Evolutionary conservation across 805 yeast species (phyloP), one percentile per base, ranked within the genome.

Genomic region (Starmerella stellata): DNA sequence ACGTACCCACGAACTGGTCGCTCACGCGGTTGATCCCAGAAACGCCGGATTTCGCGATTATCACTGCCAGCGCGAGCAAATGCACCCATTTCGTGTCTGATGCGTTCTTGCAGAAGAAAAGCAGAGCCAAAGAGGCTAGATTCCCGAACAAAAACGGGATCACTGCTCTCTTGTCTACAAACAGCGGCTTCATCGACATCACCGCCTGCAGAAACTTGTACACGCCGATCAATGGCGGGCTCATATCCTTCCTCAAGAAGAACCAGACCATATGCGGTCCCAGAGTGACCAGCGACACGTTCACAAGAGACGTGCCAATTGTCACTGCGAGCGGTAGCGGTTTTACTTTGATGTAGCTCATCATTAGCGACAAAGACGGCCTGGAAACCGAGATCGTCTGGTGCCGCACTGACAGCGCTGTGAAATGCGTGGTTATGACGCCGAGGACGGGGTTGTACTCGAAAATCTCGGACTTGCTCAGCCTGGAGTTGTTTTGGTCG

Each of bases 241-340:
- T 38, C 33, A 49, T 33, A 7, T 36, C 24, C 11, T 36, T 24
- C n/a, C 36, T 15, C 3, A 45, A n/a, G 27, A 48, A 23, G 34
- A 34, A 49, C 43, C 50, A 47, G 4, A 45, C 33, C 29, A 44
- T 35, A 31, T 44, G 50, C 2, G 53, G 52, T 4, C 52, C 50
- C 1, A 51, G 21, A 7, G 40, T 41, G 3, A 51, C 17, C 15
- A 51, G 34, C 15, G 48, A 44, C 14, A 43, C 35, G 7, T 42
- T 44, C 23, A 46, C 37, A 21, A 49, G 42, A 23, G 45, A 34
- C 11, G 40, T 30, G 20, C 50, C 54, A 15, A 48, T 21, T 1
- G 53, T 39, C 21, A 42, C 44, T 11, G 40, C 19, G 15, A 48
- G 50, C 2, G 54, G 52, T 8, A 44, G 28, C 2, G 54, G 52